phyloP scores from a whole-genome alignment of 768 basidiomycete species.

The Podaxis sp. region DNA sequence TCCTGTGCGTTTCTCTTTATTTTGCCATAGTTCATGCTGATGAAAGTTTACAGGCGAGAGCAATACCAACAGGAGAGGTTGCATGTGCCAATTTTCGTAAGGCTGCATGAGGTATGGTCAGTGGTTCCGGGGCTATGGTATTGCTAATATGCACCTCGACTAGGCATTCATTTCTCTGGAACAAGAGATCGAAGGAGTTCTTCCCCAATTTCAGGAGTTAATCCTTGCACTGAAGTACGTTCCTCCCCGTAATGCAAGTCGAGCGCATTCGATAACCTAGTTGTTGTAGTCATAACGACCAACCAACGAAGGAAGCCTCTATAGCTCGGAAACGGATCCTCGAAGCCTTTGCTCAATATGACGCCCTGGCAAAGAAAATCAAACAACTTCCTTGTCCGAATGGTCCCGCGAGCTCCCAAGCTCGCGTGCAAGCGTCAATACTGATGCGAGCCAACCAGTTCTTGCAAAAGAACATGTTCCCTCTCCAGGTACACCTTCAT shows the following conservation, averaged over 20 bases:
- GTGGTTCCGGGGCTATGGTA: not conserved
- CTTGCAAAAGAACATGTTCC: constrained; percentile 88
- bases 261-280: not conserved
- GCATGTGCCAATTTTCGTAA: constrained; percentile 59
- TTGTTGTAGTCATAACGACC: constrained; percentile 38
- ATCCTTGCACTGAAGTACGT: constrained; percentile 67
- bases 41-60: constrained; percentile 54
- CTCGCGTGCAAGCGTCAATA: constrained; percentile 82
- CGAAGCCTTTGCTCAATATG: constrained; percentile 86
- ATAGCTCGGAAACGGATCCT: constrained; percentile 78
- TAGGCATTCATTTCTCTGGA: constrained; percentile 76
- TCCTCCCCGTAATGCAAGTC: not conserved
- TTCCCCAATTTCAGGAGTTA: constrained; percentile 89
- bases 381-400: constrained; percentile 64
- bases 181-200: constrained; percentile 82
- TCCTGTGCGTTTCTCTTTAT: constrained; percentile 56
- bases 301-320: constrained; percentile 66
- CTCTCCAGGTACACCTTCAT: constrained; percentile 60
- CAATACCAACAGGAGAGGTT: constrained; percentile 72
- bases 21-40: not conserved
- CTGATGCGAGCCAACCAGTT: constrained; percentile 75
- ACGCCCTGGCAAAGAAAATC: constrained; percentile 84
- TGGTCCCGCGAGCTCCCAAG: constrained; percentile 70
- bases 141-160: constrained; percentile 5
- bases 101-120: constrained; percentile 66